A percentile compares a stretch with the other conserved stretches of the same genome.
These are phyloP conservation scores for Tetrapisispora nanseiensis DNA, from an alignment of 805 yeast genomes.

Conservation along the genomic window DNA sequence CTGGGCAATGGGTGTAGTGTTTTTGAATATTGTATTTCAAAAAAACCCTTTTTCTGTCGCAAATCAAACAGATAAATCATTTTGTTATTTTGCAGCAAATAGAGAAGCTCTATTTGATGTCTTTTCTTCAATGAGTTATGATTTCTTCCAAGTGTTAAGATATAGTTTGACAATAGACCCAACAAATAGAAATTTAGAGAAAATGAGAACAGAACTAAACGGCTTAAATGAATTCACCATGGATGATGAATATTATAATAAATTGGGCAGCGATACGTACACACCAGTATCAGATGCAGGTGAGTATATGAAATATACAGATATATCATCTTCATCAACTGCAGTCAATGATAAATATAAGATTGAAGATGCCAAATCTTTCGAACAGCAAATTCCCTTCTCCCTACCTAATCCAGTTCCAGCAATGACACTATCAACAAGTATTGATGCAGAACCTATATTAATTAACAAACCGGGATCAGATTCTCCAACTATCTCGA, in stretches of 20 bases:
- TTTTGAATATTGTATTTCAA: conserved; percentile 77
- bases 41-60: conserved; percentile 83
- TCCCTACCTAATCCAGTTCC: conserved; percentile 24
- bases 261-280: conserved; percentile 24
- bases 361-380: background rate
- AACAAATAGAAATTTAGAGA: conserved; percentile 57
- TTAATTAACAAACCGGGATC: background rate
- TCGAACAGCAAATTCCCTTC: conserved; percentile 11
- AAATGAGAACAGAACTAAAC: conserved; percentile 50
- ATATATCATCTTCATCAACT: conserved; percentile 22
- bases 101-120: conserved; percentile 88
- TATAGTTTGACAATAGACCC: conserved; percentile 79
- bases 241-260: conserved; percentile 58
- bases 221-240: conserved; percentile 63
- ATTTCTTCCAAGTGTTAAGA: conserved; percentile 75
- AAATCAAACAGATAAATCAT: conserved; percentile 67
- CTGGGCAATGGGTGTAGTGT: conserved; percentile 82
- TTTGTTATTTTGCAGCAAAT: conserved; percentile 74
- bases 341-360: background rate
- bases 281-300: conserved; percentile 28
- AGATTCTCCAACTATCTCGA: background rate
- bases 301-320: conserved; percentile 15
- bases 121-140: conserved; percentile 80
- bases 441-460: conserved; percentile 1
- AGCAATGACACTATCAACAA: conserved; percentile 6